Evolutionary conservation across 306 rosid species (phyloP), one percentile per base, ranked within the genome.

Genomic region (Delonix regia): DNA sequence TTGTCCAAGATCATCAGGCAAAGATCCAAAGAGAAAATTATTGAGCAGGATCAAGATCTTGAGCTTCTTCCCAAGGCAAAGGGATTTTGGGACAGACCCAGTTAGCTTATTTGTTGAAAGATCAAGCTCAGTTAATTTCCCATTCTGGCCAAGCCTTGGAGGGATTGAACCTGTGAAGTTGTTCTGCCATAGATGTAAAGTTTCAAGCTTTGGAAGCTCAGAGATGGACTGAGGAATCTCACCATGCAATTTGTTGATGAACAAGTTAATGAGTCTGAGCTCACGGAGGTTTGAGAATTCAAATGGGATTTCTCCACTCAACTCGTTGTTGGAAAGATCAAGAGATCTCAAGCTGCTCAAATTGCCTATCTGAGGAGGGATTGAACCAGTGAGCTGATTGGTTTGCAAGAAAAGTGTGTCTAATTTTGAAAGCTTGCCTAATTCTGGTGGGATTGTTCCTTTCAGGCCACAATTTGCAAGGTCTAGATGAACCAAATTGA

Each of bases 31-130:
- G 24, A 94, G 88, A 82, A 94, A 94, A 74, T 94, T 94, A 28
- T 88, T 81, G 68, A 88, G 91, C 71, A 90, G 49, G 75, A 94
- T 94, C 76, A 94, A 65, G 68, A 89, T 92, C 85, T 30, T 80
- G 25, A 94, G 88, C 72, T 71, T 87, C 73, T 80, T 88, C n/a
- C 97, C 93, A 62, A 76, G 63, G 81, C 98, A 94, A 0, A 94
- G 85, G 75, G 84, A 81, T 51, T 78, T 84, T 2, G 98, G 98
- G 22, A 94, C 69, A 44, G 75, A 38, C 7, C 98, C 98, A 8
- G 98, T 92, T 88, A 94, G 94, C 83, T 94, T 94, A 42, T 94
- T 94, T 16, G 90, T 85, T 44, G 98, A 94, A 60, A 94, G 83
- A 76, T 94, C 98, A 70, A 94, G 90, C 80, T 86, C 91, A 52